A percentile compares a stretch with the other conserved stretches of the same genome.
Conservation (phyloP, 2,329 filamentous ascomycete species). For the Aspergillus floridensis region DNA sequence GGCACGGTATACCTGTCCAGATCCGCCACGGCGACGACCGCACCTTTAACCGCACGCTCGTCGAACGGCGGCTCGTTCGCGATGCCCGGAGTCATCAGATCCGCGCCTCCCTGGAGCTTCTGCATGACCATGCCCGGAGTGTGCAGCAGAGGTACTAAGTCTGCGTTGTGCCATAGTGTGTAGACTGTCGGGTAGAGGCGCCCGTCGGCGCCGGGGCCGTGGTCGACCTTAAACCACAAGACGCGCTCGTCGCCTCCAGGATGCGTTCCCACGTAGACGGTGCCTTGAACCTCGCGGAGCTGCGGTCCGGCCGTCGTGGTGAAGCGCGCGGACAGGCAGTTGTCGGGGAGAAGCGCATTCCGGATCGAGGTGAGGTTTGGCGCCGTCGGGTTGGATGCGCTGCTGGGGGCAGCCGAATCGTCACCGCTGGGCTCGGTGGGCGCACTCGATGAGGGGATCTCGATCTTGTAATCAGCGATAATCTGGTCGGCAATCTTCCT, state of each 20-base stretch:
- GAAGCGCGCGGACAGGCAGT: constrained; percentile 61
- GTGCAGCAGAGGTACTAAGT: constrained; percentile 61
- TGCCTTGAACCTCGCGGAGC: constrained; percentile 60
- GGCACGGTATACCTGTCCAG: constrained; percentile 60
- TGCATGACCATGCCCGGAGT: constrained; percentile 59
- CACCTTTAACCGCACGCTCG: constrained; percentile 55
- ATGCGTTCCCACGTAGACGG: constrained; percentile 62
- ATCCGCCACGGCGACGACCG: constrained; percentile 63
- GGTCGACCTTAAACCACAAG: constrained; percentile 63
- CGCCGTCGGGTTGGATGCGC: constrained; percentile 45
- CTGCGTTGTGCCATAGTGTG: constrained; percentile 63
- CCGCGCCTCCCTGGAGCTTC: constrained; percentile 63
- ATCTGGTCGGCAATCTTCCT: constrained; percentile 66
- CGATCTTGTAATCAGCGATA: constrained; percentile 59
- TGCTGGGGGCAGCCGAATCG: constrained; percentile 35
- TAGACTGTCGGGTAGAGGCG: constrained; percentile 56
- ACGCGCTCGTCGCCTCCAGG: constrained; percentile 57
- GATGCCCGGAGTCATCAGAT: constrained; percentile 67
- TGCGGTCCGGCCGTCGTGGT: constrained; percentile 64
- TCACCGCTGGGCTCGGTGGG: constrained; percentile 30
- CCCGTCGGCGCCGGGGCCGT: constrained; percentile 45
- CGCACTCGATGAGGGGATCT: constrained; percentile 43
- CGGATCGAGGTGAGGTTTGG: constrained; percentile 53
- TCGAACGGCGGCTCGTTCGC: constrained; percentile 65
- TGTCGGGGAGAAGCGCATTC: constrained; percentile 62